Percentiles rank a stretch among this genome's conserved stretches.
These are phyloP conservation scores for Aspergillus thermomutatus DNA, from an alignment of 2,329 filamentous ascomycete genomes.

Conservation along the genomic window DNA sequence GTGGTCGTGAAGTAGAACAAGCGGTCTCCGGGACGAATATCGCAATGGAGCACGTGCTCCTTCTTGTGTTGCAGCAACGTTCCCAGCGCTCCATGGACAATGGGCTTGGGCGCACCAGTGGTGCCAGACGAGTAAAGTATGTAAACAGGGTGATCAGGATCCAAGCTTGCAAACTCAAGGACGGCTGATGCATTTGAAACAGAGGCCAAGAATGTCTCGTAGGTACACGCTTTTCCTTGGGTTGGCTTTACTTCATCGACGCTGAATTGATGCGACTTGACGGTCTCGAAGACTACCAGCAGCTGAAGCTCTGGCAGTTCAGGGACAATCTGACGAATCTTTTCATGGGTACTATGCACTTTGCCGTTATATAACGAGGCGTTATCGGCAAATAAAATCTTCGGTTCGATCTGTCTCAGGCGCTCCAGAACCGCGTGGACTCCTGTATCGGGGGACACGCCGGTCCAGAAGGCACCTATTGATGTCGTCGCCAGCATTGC, in stretches of 20 bases:
- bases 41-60: slow-evolving; percentile 84
- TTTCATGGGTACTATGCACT: slow-evolving; percentile 73
- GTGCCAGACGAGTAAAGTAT: slow-evolving; percentile 93
- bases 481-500: slow-evolving; percentile 82
- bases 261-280: slow-evolving; percentile 41
- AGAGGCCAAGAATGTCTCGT: slow-evolving; percentile 45
- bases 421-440: slow-evolving; percentile 88
- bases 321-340: slow-evolving; percentile 72
- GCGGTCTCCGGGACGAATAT: slow-evolving; percentile 67
- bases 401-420: slow-evolving; percentile 78
- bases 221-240: slow-evolving; percentile 40
- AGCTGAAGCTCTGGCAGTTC: slow-evolving; percentile 64
- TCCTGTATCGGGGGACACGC: slow-evolving; percentile 87
- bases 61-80: slow-evolving; percentile 97
- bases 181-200: slow-evolving; percentile 36
- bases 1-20: slow-evolving; percentile 94
- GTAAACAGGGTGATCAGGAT: slow-evolving; percentile 84
- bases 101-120: slow-evolving; percentile 83
- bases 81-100: slow-evolving; percentile 85
- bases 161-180: slow-evolving; percentile 70
- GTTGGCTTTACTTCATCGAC: slow-evolving; percentile 30
- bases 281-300: slow-evolving; percentile 72
- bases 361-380: slow-evolving; percentile 89
- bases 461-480: slow-evolving; percentile 87
- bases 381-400: slow-evolving; percentile 81